Percentiles rank a stretch among this genome's conserved stretches.
These are phyloP conservation scores for Cucumis melo DNA, from an alignment of 306 rosid genomes.

Conservation along the genomic window DNA sequence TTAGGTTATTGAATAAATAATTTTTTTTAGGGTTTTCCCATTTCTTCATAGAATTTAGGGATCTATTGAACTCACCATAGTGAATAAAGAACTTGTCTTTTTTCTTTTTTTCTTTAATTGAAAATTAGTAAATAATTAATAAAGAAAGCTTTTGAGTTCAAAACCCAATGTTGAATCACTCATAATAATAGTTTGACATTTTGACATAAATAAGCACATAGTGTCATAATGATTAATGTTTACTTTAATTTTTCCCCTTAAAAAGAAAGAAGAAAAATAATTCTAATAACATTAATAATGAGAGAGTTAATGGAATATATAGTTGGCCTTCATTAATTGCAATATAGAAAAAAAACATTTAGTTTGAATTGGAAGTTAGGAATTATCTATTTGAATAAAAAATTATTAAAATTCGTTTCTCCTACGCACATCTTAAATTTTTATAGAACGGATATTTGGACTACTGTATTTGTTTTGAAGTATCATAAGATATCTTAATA, in stretches of 20 bases:
- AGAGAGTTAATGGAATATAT: background rate
- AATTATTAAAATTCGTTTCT: background rate
- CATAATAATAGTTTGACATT: background rate
- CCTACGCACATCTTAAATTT: too few species aligned
- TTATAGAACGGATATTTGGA: too few species aligned
- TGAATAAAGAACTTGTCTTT: background rate
- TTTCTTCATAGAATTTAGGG: background rate
- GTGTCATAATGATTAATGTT: background rate
- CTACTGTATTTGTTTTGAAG: too few species aligned
- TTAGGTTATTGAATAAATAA: too few species aligned
- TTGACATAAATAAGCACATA: background rate
- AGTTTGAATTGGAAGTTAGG: background rate
- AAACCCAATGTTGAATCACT: background rate
- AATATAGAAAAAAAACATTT: background rate
- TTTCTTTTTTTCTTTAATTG: background rate
- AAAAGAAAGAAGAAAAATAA: background rate
- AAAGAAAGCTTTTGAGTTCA: background rate
- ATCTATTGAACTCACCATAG: too few species aligned
- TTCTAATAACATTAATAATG: background rate
- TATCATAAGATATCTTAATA: too few species aligned
- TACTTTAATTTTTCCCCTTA: background rate
- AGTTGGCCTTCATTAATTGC: background rate
- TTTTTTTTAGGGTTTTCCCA: too few species aligned
- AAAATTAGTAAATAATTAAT: background rate
- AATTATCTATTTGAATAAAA: background rate